These are phyloP conservation scores for Tephrocybe sp. DNA, from an alignment of 768 basidiomycete species.

Conservation along the genomic window DNA sequence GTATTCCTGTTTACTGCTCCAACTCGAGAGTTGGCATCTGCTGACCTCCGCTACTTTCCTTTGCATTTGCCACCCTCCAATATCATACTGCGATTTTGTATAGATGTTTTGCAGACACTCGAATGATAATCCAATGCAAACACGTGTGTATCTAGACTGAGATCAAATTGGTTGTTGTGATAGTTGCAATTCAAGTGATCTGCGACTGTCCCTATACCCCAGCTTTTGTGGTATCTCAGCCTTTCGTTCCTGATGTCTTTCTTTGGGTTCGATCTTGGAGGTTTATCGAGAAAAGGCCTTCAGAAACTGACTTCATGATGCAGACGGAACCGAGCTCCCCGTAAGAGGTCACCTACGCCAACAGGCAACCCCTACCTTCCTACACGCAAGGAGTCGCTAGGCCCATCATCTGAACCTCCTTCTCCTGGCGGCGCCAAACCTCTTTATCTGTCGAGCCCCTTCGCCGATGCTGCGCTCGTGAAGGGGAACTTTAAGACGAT, in stretches of 20 bases:
- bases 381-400: constrained; percentile 29
- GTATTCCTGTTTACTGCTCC: neutral
- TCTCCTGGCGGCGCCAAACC: constrained; percentile 55
- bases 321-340: constrained; percentile 34
- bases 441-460: constrained; percentile 90
- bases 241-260: constrained; percentile 31
- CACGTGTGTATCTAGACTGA: constrained; percentile 3
- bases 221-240: constrained; percentile 4
- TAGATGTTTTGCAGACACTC: no score
- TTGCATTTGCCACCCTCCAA: no score
- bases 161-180: constrained; percentile 10
- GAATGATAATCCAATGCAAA: neutral
- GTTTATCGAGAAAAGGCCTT: neutral
- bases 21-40: neutral
- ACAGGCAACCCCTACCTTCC: constrained; percentile 24
- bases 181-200: constrained; percentile 2
- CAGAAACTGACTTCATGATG: constrained; percentile 9
- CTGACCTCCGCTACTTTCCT: neutral
- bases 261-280: constrained; percentile 27
- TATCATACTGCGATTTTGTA: no score
- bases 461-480: constrained; percentile 92
- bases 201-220: neutral
- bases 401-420: constrained; percentile 36
- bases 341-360: constrained; percentile 38
- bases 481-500: constrained; percentile 99